Percentiles rank a stretch among this genome's conserved stretches.
Conservation (phyloP, 2,329 filamentous ascomycete genomes). For the Sclerotinia nivalis region DNA sequence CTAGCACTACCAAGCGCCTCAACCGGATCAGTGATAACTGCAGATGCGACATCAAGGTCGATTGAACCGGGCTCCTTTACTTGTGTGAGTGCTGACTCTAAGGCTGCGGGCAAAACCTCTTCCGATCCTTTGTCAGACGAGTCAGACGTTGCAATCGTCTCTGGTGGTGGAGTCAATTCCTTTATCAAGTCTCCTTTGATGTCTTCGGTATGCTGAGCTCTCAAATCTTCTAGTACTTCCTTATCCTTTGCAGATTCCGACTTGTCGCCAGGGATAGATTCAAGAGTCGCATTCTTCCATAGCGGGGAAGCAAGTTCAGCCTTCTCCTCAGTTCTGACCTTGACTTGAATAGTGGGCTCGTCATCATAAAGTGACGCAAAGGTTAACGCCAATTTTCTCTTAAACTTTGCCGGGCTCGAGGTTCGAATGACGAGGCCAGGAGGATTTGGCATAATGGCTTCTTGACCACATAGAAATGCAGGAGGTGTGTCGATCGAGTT, state of each 20-base stretch:
- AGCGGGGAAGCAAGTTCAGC: neutral
- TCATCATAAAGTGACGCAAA: constrained; percentile 9
- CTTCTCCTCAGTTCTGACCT: neutral
- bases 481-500: neutral
- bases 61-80: neutral
- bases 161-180: neutral
- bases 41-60: neutral
- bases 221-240: neutral
- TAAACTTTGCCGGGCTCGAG: neutral
- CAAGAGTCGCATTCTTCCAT: neutral
- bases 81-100: neutral
- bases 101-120: neutral
- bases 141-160: no score
- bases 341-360: neutral
- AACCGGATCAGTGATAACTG: neutral
- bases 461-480: neutral
- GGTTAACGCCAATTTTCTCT: neutral
- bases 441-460: neutral
- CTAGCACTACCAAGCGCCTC: neutral
- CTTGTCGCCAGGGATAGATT: neutral
- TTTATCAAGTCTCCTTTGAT: neutral
- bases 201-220: no score
- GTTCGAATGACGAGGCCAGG: neutral
- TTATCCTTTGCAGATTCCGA: neutral
- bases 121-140: neutral